phyloP scores from a whole-genome alignment of 2,329 filamentous ascomycete species.

The Microsporum ferrugineum region DNA sequence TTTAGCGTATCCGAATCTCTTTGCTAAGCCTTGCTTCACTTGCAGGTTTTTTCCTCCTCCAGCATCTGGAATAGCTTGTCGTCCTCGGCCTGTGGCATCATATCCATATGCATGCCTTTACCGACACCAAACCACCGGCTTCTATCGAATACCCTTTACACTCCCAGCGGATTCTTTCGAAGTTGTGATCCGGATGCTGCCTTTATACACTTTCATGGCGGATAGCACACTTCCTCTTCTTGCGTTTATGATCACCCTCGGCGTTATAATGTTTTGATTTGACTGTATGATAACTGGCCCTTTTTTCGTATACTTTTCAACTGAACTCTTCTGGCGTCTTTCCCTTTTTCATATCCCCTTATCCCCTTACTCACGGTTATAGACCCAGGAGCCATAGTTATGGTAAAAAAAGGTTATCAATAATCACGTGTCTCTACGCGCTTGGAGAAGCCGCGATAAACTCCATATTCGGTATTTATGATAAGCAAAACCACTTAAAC shows the following conservation, averaged over 20 bases:
- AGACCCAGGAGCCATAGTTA: background rate
- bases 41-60: background rate
- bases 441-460: background rate
- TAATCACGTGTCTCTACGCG: background rate
- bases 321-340: background rate
- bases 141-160: background rate
- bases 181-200: background rate
- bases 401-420: no score
- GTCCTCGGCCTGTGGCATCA: background rate
- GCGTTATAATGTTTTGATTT: background rate
- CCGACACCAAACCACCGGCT: background rate
- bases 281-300: background rate
- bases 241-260: background rate
- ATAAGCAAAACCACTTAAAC: background rate
- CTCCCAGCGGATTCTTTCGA: background rate
- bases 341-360: background rate
- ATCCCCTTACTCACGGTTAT: background rate
- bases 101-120: background rate
- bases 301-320: background rate
- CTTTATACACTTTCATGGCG: background rate
- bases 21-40: background rate
- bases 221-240: background rate
- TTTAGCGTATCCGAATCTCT: slow-evolving; percentile 29
- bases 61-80: background rate
- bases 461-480: background rate